A percentile compares a stretch with the other conserved stretches of the same genome.
These are phyloP conservation scores for Phaeotremella fagi DNA, from an alignment of 768 basidiomycete genomes.

Conservation along the genomic window DNA sequence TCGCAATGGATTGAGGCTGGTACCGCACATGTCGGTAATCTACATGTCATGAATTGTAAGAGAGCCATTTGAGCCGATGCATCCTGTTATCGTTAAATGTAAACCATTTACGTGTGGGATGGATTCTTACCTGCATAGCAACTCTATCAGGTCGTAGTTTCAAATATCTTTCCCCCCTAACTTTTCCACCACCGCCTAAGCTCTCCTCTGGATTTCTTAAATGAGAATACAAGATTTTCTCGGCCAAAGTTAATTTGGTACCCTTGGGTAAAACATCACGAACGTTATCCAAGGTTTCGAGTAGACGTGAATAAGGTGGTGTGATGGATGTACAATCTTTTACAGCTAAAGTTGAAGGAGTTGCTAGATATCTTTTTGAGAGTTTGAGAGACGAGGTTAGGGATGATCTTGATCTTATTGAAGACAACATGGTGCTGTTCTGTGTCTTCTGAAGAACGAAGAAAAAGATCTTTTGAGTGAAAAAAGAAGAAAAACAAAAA, in stretches of 20 bases:
- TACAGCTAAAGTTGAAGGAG: slow-evolving; percentile 49
- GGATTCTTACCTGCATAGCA: slow-evolving; percentile 92
- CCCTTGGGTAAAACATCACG: slow-evolving; percentile 60
- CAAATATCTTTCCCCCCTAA: slow-evolving; percentile 82
- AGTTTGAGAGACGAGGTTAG: neutral
- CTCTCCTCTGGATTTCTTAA: slow-evolving; percentile 70
- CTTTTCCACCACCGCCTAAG: slow-evolving; percentile 60
- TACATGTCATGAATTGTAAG: slow-evolving; percentile 97
- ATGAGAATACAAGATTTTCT: slow-evolving; percentile 96
- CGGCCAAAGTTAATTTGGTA: slow-evolving; percentile 83
- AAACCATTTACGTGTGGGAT: slow-evolving; percentile 41
- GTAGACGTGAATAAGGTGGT: slow-evolving; percentile 72
- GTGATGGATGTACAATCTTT: slow-evolving; percentile 70
- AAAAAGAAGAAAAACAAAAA: neutral
- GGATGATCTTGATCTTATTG: neutral
- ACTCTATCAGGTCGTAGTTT: slow-evolving; percentile 88
- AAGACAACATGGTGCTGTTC: neutral
- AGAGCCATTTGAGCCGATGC: slow-evolving; percentile 57
- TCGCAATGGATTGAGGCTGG: slow-evolving; percentile 82
- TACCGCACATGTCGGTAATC: slow-evolving; percentile 74
- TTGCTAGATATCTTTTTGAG: slow-evolving; percentile 32
- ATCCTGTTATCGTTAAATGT: slow-evolving; percentile 37
- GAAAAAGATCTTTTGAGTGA: too few species aligned
- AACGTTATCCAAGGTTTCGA: slow-evolving; percentile 66
- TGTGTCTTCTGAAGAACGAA: too few species aligned